Percentiles rank a stretch among this genome's conserved stretches.
These are phyloP conservation scores for Prunus mume DNA, from an alignment of 306 rosid species.

Conservation along the genomic window DNA sequence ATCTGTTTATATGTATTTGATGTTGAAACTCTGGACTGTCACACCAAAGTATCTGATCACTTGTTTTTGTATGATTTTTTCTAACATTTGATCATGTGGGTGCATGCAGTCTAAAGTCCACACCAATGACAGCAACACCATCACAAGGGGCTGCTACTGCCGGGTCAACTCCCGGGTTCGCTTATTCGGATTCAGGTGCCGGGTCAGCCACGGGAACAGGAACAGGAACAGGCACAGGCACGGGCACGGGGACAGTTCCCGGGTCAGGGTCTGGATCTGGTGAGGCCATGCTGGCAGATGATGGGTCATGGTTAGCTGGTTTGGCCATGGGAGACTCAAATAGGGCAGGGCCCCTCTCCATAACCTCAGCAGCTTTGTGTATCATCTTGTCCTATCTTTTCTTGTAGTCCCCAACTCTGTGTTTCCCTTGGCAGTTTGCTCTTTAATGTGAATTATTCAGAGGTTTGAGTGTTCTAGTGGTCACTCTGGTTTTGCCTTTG, in stretches of 20 bases:
- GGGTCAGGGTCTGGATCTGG: constrained; percentile 31
- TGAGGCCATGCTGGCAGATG: constrained; percentile 52
- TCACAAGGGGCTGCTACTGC: constrained; percentile 18
- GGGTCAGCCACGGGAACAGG: not conserved
- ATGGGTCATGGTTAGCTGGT: constrained; percentile 93
- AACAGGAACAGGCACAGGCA: not conserved
- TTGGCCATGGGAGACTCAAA: constrained; percentile 91
- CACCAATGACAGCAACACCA: constrained; percentile 32
- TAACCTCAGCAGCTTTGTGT: constrained; percentile 17
- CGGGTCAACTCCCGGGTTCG: constrained; percentile 28
- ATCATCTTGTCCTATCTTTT: constrained; percentile 26
- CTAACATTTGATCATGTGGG: constrained; percentile 8
- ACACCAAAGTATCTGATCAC: not conserved
- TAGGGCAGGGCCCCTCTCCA: constrained; percentile 22
- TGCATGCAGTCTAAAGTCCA: constrained; percentile 49
- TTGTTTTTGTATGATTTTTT: not conserved
- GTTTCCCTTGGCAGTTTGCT: constrained; percentile 20
- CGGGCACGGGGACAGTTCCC: not conserved
- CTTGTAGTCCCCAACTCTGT: constrained; percentile 22
- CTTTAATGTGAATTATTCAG: constrained; percentile 45
- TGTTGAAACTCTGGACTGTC: not conserved
- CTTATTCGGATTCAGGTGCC: constrained; percentile 10
- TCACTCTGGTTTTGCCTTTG: constrained; percentile 40
- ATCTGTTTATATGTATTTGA: not conserved
- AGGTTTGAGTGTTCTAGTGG: constrained; percentile 29